Conservation (phyloP, 208 protist genomes). For the Wallacemonas sp. region DNA sequence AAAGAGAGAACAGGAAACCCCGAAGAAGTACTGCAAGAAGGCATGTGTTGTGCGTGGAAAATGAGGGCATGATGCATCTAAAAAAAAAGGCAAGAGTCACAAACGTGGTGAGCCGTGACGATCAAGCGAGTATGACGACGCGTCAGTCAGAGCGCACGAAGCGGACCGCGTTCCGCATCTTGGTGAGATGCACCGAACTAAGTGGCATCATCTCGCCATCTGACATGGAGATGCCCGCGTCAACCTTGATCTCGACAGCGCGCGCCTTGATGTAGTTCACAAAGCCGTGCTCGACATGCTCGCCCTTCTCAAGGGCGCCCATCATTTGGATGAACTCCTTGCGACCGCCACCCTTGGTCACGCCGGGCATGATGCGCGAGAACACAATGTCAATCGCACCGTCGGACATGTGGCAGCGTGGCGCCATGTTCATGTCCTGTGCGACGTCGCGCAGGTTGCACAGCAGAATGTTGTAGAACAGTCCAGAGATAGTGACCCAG, state of each 20-base stretch:
- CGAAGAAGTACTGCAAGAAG: too few relatives aligned
- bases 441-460: constrained; percentile 71
- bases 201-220: constrained; percentile 87
- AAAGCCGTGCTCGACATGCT: constrained; percentile 64
- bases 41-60: too few relatives aligned
- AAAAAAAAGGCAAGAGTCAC: too few relatives aligned
- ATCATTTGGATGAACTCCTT: constrained; percentile 78
- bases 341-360: constrained; percentile 33
- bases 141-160: constrained; percentile 52
- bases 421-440: constrained; percentile 81
- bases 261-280: constrained; percentile 81
- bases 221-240: constrained; percentile 71
- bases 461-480: constrained; percentile 64
- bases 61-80: too few relatives aligned
- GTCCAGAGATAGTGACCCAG: constrained; percentile 78
- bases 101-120: too few relatives aligned
- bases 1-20: neutral
- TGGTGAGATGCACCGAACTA: constrained; percentile 60
- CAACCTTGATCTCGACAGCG: constrained; percentile 75
- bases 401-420: constrained; percentile 72
- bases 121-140: too few relatives aligned
- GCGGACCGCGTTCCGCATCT: constrained; percentile 45
- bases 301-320: constrained; percentile 51
- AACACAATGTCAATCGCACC: constrained; percentile 82
- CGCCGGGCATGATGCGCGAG: constrained; percentile 34